Base-by-base conservation (phyloP, 2,329 filamentous ascomycete species). In the Fusarium kyushuense region DNA sequence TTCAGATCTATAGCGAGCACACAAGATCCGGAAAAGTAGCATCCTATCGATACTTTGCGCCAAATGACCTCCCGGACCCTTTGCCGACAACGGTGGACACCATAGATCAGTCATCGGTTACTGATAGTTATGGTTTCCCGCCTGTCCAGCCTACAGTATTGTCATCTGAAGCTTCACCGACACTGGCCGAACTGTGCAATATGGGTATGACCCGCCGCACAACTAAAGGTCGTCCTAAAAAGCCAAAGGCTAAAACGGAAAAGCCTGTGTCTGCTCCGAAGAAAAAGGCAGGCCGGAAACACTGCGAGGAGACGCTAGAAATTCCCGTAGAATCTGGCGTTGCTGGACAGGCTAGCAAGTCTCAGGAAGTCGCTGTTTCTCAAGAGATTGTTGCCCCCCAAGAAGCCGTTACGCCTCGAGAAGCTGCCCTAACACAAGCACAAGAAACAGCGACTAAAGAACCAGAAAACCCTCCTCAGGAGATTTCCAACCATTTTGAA, bases 1-100 rank as follows among this genome's bases (percentile, higher is more conserved):
- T 79, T n/a, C 74, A 79, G 43, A 68, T 81, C 8, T 72, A 69
- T 7, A 79, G 75, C 36, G 78, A 80, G 61, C 79, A 79, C 36
- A 72, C 74, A 9, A 75, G 79, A 55, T 63, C 67, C 16, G 79
- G 79, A 13, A 81, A 79, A 59, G 72, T 79, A 25, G 78, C 78
- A 25, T 80, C 78, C 2, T 79, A 77, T 65, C 67, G 73, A 27
- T 79, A 78, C 38, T 79, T 71, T 46, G 62, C 67, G 45, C 56
- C 69, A 27, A 46, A 65, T 19, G 25, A 25, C 9, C 29, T 47
- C 5, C 21, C 54, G 14, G 32, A 25, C 13, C 29, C 46, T 12
- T 21, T 43, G 25, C 16, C 33, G 16, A 23, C 27, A 17, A 21
- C 33, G 9, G 16, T 35, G 3, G 27, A 57, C 29, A 40, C 27